Evolutionary conservation across 306 rosid genomes (phyloP), one percentile per base, ranked within the genome.

Genomic region (Medicago arabica): DNA sequence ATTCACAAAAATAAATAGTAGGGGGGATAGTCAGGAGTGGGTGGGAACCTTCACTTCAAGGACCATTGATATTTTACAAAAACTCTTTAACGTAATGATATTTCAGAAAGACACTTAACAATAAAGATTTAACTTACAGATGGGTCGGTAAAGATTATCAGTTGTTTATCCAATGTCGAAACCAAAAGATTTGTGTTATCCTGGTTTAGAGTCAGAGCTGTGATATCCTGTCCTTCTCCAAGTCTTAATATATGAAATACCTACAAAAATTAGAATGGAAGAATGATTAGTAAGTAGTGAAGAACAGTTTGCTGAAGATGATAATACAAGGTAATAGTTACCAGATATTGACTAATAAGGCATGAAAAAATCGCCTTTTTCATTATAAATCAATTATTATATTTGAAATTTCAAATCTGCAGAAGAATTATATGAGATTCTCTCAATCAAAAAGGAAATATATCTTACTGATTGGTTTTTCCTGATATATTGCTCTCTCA

Each of bases 181-280:
- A 92, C 97, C 89, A 95, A 86, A 67, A 95, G 96, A 89, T 92
- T 95, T 63, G 99, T 92, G 74, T 86, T 87, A 59, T 95, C 97
- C 69, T 85, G 74, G 85, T 90, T 95, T 71, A 92, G 86, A 70
- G 97, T 93, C 47, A 95, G 71, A 51, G 99, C 83, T 21, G 93
- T 92, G 82, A 95, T 89, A 81, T 95, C 97, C 85, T 88, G 95
- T 72, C 99, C 97, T 58, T 81, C 91, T 51, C 84, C 86, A 78
- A 95, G 83, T 86, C 44, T 89, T 85, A 95, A 75, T 34, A 62
- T 80, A 88, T 95, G 99, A 85, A 87, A 92, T 74, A 92, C 82
- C 99, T 95, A 83, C 72, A 83, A 68, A 55, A 41, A 77, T 47
- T 5, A 78, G 64, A 28, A 46, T 10, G 60, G 13, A 44, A 82